phyloP scores from a whole-genome alignment of 345 rosid genomes.

The Pistacia integerrima region DNA sequence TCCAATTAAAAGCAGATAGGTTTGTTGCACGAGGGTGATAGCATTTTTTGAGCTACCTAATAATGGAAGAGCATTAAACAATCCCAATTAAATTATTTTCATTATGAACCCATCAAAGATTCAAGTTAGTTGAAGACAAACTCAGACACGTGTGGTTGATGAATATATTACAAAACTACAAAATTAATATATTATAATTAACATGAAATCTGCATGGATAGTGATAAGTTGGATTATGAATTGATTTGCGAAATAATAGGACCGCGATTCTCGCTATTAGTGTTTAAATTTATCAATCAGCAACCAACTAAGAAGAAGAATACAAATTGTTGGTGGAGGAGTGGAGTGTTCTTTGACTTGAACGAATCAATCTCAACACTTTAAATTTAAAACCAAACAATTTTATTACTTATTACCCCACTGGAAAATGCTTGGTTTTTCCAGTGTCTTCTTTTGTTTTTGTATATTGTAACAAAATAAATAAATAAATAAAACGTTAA shows the following conservation, averaged over 20 bases:
- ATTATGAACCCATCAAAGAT: background rate
- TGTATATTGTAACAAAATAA: background rate
- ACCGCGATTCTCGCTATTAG: slow-evolving; percentile 34
- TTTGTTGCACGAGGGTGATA: background rate
- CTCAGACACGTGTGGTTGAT: background rate
- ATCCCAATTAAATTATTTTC: too few relatives aligned
- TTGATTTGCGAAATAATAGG: slow-evolving; percentile 22
- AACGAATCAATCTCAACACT: background rate
- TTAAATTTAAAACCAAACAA: background rate
- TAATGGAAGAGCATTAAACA: background rate
- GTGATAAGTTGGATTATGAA: slow-evolving; percentile 18
- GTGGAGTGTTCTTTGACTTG: slow-evolving; percentile 7
- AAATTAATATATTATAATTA: background rate
- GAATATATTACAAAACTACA: too few relatives aligned
- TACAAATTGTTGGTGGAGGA: background rate
- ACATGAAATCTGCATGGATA: slow-evolving; percentile 24
- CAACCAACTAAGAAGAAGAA: background rate
- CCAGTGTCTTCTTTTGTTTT: background rate
- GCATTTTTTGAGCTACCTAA: background rate
- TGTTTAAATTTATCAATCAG: background rate
- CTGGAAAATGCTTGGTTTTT: background rate
- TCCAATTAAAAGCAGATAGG: background rate
- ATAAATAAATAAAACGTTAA: too few relatives aligned
- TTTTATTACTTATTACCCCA: too few relatives aligned
- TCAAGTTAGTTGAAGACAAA: background rate